Evolutionary conservation across 2,329 filamentous ascomycete genomes (phyloP), one percentile per base, ranked within the genome.

Genomic region (Grosmannia huntii): DNA sequence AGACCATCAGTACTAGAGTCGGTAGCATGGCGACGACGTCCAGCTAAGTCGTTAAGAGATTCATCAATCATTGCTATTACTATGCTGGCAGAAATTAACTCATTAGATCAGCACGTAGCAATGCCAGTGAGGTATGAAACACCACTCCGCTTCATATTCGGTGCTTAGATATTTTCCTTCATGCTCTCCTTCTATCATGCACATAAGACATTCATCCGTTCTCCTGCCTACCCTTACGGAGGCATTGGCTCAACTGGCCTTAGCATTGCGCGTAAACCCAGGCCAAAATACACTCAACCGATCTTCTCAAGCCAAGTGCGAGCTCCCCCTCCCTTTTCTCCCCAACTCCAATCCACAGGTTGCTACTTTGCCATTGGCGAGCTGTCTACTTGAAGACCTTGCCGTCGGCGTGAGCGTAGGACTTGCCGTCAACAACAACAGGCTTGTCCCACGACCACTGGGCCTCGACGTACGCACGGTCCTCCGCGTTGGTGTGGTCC

Each of bases 321-420:
- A 49, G 27, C 44, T 36, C 41, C 54, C 44, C 44, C 28, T 49
- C 27, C 54, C 19, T 10, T n/a, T 21, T 10, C 25, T 25, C 36
- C 31, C 50, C 31, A 38, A 5, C 41, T 48, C 52, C 28, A 25
- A 21, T 16, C 52, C 11, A 4, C 38, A n/a, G 14, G 12, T 38
- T 38, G 36, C 36, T 16, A 38, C 36, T 16, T 16, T 5, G 36
- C 36, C 3, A 14, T 9, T 9, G 21, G 28, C 52, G 33, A 27
- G n/a, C 5, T 28, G 66, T 69, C 83, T 96, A 97, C 83, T 97
- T 97, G 88, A 96, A 97, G 74, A 97, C 90, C 85, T 97, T 96
- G 73, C 94, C 94, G 69, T 90, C 86, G 70, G 87, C 87, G 79
- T 87, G 89, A 73, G 84, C 77, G 78, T 91, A 95, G 71, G 86